Conservation (phyloP, 371 early-diverging fungal species). For the Thermomucor indicae-seudaticae region DNA sequence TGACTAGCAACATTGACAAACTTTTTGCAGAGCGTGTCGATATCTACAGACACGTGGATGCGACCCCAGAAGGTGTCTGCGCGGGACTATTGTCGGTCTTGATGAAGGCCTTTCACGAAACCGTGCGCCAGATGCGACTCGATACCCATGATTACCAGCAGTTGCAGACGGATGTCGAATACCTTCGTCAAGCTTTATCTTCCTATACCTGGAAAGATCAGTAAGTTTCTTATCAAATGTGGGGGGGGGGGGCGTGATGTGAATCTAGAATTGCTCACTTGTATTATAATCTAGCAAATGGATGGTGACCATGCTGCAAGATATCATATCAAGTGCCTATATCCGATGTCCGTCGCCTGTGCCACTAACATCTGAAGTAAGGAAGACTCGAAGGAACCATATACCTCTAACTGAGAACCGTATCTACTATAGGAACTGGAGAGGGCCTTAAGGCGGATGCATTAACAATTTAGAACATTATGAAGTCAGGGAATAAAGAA, state of each 20-base stretch:
- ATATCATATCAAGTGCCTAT: slow-evolving; percentile 53
- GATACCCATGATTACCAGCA: slow-evolving; percentile 48
- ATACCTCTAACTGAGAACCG: too few species aligned
- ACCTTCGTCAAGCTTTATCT: slow-evolving; percentile 45
- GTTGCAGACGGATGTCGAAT: slow-evolving; percentile 59
- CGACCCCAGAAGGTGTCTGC: slow-evolving; percentile 47
- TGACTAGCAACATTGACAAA: slow-evolving; percentile 64
- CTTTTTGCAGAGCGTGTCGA: slow-evolving; percentile 68
- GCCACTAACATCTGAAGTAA: slow-evolving; percentile 4
- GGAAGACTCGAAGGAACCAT: too few species aligned
- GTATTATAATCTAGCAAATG: slow-evolving; percentile 13
- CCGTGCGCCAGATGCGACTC: slow-evolving; percentile 45
- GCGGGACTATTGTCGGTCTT: slow-evolving; percentile 51
- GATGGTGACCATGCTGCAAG: slow-evolving; percentile 54
- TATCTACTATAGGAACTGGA: too few species aligned
- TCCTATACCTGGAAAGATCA: slow-evolving; percentile 30
- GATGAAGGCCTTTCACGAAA: slow-evolving; percentile 60
- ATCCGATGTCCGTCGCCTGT: slow-evolving; percentile 11
- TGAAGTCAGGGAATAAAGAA: too few species aligned
- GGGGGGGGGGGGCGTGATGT: not conserved
- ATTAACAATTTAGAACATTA: too few species aligned
- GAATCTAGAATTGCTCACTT: not conserved
- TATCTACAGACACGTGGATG: slow-evolving; percentile 56
- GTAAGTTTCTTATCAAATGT: slow-evolving; percentile 25
- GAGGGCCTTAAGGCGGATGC: too few species aligned